Evolutionary conservation across 2,329 filamentous ascomycete species (phyloP), one percentile per base, ranked within the genome.

Genomic region (Talaromyces sp.): DNA sequence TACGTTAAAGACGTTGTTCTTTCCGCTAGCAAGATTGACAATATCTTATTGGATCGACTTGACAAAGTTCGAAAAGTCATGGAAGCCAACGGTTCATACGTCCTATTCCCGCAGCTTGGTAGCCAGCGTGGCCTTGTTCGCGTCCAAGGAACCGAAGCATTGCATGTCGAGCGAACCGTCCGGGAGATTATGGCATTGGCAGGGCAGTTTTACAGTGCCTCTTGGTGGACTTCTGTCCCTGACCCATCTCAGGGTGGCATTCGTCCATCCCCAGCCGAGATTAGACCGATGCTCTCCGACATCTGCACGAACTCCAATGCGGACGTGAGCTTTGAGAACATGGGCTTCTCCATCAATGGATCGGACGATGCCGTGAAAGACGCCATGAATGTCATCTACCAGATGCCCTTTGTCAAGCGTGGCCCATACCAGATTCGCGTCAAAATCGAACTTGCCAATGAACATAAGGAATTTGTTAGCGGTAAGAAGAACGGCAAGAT

Each of bases 401-500:
- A 96, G 67, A 90, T 96, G 66, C 89, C 90, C 49, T 96, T 97
- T 70, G 91, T 96, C 63, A 88, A 89, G 66, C 89, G 92, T 69
- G 87, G 90, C 49, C 90, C 91, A 67, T 96, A 96, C 71, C 93
- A 96, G 73, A 96, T 99, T 73, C 88, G 93, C 61, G 93, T 99
- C 72, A 98, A 98, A 82, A 96, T 99, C 65, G 95, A 99, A 80
- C 88, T 99, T 61, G 95, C 95, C 71, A 98, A 98, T 72, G 95
- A 99, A 79, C 95, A 99, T 81, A 99, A 99, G 77, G 95, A 99
- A 73, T 99, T 99, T 73, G 95, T 99, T 61, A 97, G 93, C 69
- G 95, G 95, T 68, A 99, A 99, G 83, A 99, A 99, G 82, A 99
- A 99, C 70, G 95, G 95, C 77, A 99, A 99, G 81, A 99, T 99